Evolutionary conservation across 495 filamentous ascomycete genomes (phyloP), one percentile per base, ranked within the genome.

Genomic region (Chaetomium fimeti): DNA sequence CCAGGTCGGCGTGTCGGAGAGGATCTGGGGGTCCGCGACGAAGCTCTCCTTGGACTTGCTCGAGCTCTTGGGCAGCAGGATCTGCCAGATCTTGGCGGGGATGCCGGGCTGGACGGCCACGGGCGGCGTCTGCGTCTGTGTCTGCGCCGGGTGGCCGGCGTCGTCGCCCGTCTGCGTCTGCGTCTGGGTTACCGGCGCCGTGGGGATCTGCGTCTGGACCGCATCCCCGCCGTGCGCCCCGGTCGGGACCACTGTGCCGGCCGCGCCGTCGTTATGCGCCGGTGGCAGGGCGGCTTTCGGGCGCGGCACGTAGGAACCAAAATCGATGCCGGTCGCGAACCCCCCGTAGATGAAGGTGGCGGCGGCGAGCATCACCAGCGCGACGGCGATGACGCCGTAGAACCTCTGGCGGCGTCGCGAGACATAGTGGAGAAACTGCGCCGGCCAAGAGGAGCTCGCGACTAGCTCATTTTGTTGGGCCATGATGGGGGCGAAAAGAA

Each of bases 11-110:
- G 58, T 65, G 15, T 61, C 57, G 28, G 36, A 7, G 27, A 65
- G 51, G 20, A 15, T 60, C 22, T 60, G 29, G 27, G 63, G 51
- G 8, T 65, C 45, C 25, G 57, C 25, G 49, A 42, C 24, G 1
- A 47, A 54, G 45, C 5, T 24, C 1, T 49, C 45, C 20, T 27
- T 48, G 15, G 32, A 16, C 7, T 5, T 1, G 40, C 27, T 16
- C 42, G 13, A 22, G 20, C 48, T 65, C 51, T 65, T 65, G 12
- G 57, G 63, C 40, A 65, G 42, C 49, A 65, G 18, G 27, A 65
- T 65, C 58, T 65, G 63, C 63, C 63, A 65, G n/a, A 65, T 65
- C 40, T 61, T 57, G 45, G 49, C 11, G 18, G 63, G 57, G 43
- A 65, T 65, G 12, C 40, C 52, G 7, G 52, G 55, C 38, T 27